A percentile compares a stretch with the other conserved stretches of the same genome.
Conservation (phyloP, 2,329 filamentous ascomycete genomes). For the Drechmeria coniospora region DNA sequence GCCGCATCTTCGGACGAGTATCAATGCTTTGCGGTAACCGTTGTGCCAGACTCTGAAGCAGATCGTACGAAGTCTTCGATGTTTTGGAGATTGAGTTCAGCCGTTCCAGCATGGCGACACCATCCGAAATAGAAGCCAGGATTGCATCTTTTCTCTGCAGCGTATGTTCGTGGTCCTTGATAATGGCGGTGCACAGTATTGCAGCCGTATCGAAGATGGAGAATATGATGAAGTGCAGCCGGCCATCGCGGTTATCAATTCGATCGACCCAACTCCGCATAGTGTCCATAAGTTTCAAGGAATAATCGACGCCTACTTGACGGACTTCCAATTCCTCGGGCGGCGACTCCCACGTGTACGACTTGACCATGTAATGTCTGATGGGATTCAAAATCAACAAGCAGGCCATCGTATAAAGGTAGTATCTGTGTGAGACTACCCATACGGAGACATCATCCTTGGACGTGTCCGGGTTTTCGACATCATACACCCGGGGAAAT, state of each 20-base stretch:
- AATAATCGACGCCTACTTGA: slow-evolving; percentile 23
- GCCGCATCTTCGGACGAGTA: not conserved
- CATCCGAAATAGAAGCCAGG: slow-evolving; percentile 18
- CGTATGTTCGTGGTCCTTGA: slow-evolving; percentile 26
- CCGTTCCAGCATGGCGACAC: slow-evolving; percentile 16
- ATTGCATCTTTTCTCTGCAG: slow-evolving; percentile 25
- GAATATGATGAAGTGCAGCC: slow-evolving; percentile 36
- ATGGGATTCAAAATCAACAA: slow-evolving; percentile 31
- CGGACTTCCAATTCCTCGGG: slow-evolving; percentile 20
- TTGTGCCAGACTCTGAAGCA: slow-evolving; percentile 14
- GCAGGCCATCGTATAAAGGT: slow-evolving; percentile 27
- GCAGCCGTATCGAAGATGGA: slow-evolving; percentile 34
- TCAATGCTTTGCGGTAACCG: slow-evolving; percentile 9
- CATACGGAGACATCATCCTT: slow-evolving; percentile 23
- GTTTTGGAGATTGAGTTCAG: slow-evolving; percentile 17
- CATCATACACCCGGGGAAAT: slow-evolving; percentile 24
- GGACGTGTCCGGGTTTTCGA: slow-evolving; percentile 22
- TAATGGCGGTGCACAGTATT: slow-evolving; percentile 31
- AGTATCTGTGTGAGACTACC: slow-evolving; percentile 29
- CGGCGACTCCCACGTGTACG: slow-evolving; percentile 11
- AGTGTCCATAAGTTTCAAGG: slow-evolving; percentile 24
- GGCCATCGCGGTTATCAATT: slow-evolving; percentile 27
- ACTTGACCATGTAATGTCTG: slow-evolving; percentile 27
- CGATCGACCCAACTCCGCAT: slow-evolving; percentile 25
- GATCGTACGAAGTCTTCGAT: slow-evolving; percentile 18